Conservation (phyloP, 495 filamentous ascomycete genomes). For the Echria macrotheca region DNA sequence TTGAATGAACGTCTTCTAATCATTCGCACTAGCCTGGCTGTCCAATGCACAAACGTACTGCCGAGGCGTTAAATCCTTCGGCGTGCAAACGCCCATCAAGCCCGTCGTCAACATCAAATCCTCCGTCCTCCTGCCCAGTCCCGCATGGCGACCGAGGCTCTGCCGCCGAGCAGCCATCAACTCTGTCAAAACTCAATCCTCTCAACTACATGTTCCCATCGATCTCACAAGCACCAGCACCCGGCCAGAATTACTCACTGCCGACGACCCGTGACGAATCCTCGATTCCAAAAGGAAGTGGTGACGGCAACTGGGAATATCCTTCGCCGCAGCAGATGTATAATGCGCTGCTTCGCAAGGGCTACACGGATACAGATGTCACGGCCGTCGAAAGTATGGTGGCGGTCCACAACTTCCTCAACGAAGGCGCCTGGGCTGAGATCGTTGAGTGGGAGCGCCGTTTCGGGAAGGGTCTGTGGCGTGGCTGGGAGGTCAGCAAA, state of each 20-base stretch:
- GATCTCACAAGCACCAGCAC: slow-evolving; percentile 70
- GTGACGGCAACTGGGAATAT: slow-evolving; percentile 86
- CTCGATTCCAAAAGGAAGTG: slow-evolving; percentile 79
- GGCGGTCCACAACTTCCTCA: slow-evolving; percentile 93
- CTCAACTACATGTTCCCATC: slow-evolving; percentile 93
- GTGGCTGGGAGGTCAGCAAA: slow-evolving; percentile 70
- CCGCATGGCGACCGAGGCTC: slow-evolving; percentile 23
- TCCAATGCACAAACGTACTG: slow-evolving; percentile 74
- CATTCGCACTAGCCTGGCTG: slow-evolving; percentile 63
- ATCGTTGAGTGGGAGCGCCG: slow-evolving; percentile 87
- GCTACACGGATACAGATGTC: slow-evolving; percentile 86
- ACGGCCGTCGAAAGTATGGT: slow-evolving; percentile 97
- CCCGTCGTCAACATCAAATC: slow-evolving; percentile 25
- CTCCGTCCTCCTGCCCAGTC: slow-evolving; percentile 51
- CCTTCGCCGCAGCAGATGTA: slow-evolving; percentile 99
- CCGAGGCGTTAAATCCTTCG: slow-evolving; percentile 38
- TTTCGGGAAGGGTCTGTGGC: slow-evolving; percentile 63
- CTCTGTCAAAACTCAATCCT: slow-evolving; percentile 75
- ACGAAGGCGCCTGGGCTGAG: slow-evolving; percentile 94
- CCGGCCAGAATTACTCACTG: slow-evolving; percentile 64
- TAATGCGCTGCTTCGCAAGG: slow-evolving; percentile 93
- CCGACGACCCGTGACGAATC: slow-evolving; percentile 73
- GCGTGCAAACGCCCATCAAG: slow-evolving; percentile 21
- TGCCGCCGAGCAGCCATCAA: slow-evolving; percentile 30
- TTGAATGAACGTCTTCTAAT: too few species aligned